Percentiles rank a stretch among this genome's conserved stretches.
Conservation (phyloP, 805 yeast genomes). For the Myxozyma geophila region DNA sequence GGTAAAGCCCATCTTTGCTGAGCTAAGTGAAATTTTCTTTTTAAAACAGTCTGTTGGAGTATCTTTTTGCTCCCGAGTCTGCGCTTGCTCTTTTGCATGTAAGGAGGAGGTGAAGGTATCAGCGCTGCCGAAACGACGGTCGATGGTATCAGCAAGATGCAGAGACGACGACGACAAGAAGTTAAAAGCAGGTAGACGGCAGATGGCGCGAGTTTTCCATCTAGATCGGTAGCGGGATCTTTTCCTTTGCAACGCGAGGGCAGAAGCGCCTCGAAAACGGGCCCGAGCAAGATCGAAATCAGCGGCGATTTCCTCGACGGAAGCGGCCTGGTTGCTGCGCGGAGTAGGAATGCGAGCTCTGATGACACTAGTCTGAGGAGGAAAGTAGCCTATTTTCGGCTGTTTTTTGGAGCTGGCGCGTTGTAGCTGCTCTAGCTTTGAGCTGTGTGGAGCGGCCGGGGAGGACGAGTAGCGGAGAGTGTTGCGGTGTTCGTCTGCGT, state of each 20-base stretch:
- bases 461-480: not conserved
- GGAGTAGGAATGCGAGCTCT: constrained; percentile 36
- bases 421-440: not conserved
- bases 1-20: too few species aligned
- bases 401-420: not conserved
- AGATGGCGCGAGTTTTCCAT: not conserved
- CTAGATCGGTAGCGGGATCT: not conserved
- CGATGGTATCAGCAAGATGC: constrained; percentile 5
- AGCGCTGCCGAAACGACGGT: not conserved
- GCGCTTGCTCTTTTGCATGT: not conserved
- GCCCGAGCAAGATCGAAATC: constrained; percentile 5
- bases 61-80: not conserved
- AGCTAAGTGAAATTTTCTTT: too few species aligned
- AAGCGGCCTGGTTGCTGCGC: constrained; percentile 9
- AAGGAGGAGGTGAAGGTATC: not conserved
- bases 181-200: not conserved
- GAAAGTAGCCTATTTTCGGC: constrained; percentile 30
- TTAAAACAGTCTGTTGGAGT: not conserved
- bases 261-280: constrained; percentile 1
- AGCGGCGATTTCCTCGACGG: not conserved
- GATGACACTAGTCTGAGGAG: constrained; percentile 29
- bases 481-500: constrained; percentile 7
- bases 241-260: not conserved
- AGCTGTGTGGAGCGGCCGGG: not conserved
- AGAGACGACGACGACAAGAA: constrained; percentile 15